Evolutionary conservation across 1,284 basidiomycete species (phyloP), one percentile per base, ranked within the genome.

Genomic region (Apiotrichum gamsii): DNA sequence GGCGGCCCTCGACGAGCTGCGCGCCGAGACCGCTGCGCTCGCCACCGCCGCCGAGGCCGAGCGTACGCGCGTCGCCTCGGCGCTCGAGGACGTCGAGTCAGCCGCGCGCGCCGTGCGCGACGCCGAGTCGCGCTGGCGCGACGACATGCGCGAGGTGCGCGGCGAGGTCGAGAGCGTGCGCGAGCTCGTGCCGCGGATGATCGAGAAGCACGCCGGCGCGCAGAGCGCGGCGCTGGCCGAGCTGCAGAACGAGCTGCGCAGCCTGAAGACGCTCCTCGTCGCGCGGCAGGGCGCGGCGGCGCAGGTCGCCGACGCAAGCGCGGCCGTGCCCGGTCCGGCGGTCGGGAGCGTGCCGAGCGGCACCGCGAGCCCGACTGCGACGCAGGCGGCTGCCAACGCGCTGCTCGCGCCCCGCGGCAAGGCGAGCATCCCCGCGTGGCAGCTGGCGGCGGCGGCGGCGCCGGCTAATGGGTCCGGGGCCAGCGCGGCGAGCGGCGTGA

Each of bases 171-270:
- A 88, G 58, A 86, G 83, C 50, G 54, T 56, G 29, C 47, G 51
- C 33, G 89, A 93, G 53, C 85, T 93, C 80, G 74, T 98, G 11
- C 90, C 91, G 4, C 89, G 86, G 88, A 86, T 97, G 84, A 85
- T 97, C 51, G 89, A 95, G 52, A 93, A 90, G 74, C 89, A 88
- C 66, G 87, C 90, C 63, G 85, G 90, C 50, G 78, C 78, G 24
- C 87, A 91, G 67, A 78, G 79, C 15, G 82, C 87, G 55, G 65
- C 70, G 6, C 64, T 78, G 15, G 68, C 75, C 52, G 69, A 77
- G 30, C 77, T 98, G 15, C 93, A 97, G 65, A 84, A 89, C 60
- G 94, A 98, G 68, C 79, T 98, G 60, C 91, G 93, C 67, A 95
- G 90, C 0, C 77, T 98, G 55, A 97, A 96, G 70, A 84, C 91